A percentile compares a stretch with the other conserved stretches of the same genome.
phyloP scores from a whole-genome alignment of 2,329 filamentous ascomycete genomes.

The Diplodia mutila region DNA sequence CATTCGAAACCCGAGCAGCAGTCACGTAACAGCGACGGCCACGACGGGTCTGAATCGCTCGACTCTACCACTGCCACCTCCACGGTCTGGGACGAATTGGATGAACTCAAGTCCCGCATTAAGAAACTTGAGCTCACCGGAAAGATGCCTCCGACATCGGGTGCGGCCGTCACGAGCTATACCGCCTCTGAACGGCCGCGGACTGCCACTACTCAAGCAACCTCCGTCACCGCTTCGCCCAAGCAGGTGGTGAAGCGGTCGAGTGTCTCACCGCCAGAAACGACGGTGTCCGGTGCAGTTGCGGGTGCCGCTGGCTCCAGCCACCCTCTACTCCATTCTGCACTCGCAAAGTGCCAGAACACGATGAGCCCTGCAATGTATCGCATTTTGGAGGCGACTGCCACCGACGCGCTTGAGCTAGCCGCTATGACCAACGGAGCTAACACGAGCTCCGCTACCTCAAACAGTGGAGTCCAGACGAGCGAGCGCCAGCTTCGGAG shows the following conservation, averaged over 20 bases:
- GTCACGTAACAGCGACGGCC: slow-evolving; percentile 8
- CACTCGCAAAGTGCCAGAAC: slow-evolving; percentile 75
- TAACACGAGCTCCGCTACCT: slow-evolving; percentile 65
- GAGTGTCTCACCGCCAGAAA: slow-evolving; percentile 45
- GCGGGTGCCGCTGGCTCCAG: slow-evolving; percentile 55
- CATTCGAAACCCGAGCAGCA: slow-evolving; percentile 18
- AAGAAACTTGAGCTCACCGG: slow-evolving; percentile 87
- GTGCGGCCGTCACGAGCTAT: slow-evolving; percentile 59
- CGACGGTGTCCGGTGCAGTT: slow-evolving; percentile 49
- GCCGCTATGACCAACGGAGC: slow-evolving; percentile 70
- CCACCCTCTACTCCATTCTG: slow-evolving; percentile 79
- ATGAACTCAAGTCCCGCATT: slow-evolving; percentile 92
- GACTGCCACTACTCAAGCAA: slow-evolving; percentile 78
- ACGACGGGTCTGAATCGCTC: slow-evolving; percentile 72
- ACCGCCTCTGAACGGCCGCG: slow-evolving; percentile 69
- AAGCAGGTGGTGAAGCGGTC: slow-evolving; percentile 67
- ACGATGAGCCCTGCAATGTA: slow-evolving; percentile 74
- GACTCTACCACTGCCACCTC: slow-evolving; percentile 86
- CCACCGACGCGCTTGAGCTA: slow-evolving; percentile 78
- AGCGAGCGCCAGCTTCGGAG: slow-evolving; percentile 85
- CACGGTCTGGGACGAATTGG: slow-evolving; percentile 96
- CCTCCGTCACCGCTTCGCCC: slow-evolving; percentile 75
- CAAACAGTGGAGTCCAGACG: slow-evolving; percentile 60
- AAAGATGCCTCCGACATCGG: slow-evolving; percentile 81
- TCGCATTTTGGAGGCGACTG: slow-evolving; percentile 76